phyloP scores from a whole-genome alignment of 2,329 filamentous ascomycete genomes.

The Epichloe scottii region DNA sequence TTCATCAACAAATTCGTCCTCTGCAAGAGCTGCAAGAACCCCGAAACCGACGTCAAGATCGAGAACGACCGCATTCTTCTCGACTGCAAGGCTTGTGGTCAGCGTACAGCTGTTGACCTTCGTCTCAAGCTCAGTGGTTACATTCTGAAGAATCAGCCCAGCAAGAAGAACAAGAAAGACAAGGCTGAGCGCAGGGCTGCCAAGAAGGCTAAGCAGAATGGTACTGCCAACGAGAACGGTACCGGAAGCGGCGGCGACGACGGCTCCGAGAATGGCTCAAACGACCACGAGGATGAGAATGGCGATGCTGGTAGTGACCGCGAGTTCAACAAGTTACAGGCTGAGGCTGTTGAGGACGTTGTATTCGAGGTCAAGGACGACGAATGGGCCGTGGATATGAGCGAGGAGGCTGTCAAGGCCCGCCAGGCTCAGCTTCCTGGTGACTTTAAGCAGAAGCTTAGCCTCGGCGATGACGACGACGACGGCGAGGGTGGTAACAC shows the following conservation, averaged over 20 bases:
- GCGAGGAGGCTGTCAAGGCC: conserved; percentile 86
- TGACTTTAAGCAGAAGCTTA: conserved; percentile 87
- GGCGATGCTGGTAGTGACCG: conserved; percentile 75
- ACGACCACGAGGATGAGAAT: conserved; percentile 33
- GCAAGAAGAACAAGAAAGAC: conserved; percentile 88
- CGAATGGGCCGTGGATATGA: conserved; percentile 94
- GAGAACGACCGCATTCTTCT: conserved; percentile 86
- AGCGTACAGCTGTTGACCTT: conserved; percentile 81
- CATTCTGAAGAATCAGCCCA: conserved; percentile 86
- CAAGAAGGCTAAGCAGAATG: conserved; percentile 74
- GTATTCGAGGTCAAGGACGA: conserved; percentile 64
- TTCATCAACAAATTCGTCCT: conserved; percentile 99
- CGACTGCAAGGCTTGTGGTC: conserved; percentile 97
- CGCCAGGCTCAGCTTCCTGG: conserved; percentile 87
- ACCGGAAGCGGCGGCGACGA: conserved; percentile 48
- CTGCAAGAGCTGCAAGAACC: conserved; percentile 99
- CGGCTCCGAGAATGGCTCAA: conserved; percentile 36
- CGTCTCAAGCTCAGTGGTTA: conserved; percentile 94
- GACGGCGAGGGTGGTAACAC: conserved; percentile 67
- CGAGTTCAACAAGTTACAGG: conserved; percentile 76
- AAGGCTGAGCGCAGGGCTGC: conserved; percentile 87
- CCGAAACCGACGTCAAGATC: conserved; percentile 90
- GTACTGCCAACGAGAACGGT: conserved; percentile 43
- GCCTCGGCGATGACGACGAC: conserved; percentile 69
- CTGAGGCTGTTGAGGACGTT: conserved; percentile 33